Conservation (phyloP, 2,329 filamentous ascomycete genomes). For the Trematosphaeria pertusa region DNA sequence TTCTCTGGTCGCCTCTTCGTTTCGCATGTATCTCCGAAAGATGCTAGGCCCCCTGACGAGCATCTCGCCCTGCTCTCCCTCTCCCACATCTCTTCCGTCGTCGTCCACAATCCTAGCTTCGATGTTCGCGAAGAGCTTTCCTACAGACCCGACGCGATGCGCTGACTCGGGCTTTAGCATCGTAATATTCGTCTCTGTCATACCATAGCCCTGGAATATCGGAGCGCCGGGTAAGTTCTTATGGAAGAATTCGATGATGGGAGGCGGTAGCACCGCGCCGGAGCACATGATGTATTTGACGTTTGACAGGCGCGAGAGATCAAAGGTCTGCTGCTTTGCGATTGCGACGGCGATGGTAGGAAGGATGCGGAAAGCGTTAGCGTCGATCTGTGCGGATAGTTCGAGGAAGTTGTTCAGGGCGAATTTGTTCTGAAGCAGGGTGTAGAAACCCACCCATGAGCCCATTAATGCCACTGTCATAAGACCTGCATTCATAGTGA, state of each 20-base stretch:
- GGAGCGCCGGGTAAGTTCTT: conserved; percentile 13
- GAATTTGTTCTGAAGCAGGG: conserved; percentile 23
- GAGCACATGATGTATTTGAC: conserved; percentile 31
- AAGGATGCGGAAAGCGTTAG: conserved; percentile 24
- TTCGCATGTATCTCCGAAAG: conserved; percentile 37
- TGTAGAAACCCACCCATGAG: conserved; percentile 21
- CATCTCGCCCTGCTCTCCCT: conserved; percentile 36
- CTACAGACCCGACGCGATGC: conserved; percentile 22
- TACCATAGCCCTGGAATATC: conserved; percentile 30
- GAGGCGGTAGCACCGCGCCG: conserved; percentile 22
- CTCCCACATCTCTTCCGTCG: conserved; percentile 30
- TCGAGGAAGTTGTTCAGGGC: conserved; percentile 15
- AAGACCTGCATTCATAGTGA: conserved; percentile 14
- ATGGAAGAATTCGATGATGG: conserved; percentile 19
- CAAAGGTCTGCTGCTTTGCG: conserved; percentile 20
- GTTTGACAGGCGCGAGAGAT: conserved; percentile 13
- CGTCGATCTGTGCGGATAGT: conserved; percentile 12
- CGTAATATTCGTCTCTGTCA: conserved; percentile 27
- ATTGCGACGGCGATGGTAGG: conserved; percentile 29
- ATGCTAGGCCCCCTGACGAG: conserved; percentile 33
- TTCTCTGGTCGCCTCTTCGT: conserved; percentile 30
- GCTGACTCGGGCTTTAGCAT: conserved; percentile 18
- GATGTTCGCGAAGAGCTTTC: conserved; percentile 20
- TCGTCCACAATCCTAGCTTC: conserved; percentile 42
- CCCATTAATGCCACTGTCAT: conserved; percentile 21